A percentile compares a stretch with the other conserved stretches of the same genome.
Evolutionary conservation across 192 early-diverging fungal species (phyloP).

Genomic region (Glomus cerebriforme): DNA sequence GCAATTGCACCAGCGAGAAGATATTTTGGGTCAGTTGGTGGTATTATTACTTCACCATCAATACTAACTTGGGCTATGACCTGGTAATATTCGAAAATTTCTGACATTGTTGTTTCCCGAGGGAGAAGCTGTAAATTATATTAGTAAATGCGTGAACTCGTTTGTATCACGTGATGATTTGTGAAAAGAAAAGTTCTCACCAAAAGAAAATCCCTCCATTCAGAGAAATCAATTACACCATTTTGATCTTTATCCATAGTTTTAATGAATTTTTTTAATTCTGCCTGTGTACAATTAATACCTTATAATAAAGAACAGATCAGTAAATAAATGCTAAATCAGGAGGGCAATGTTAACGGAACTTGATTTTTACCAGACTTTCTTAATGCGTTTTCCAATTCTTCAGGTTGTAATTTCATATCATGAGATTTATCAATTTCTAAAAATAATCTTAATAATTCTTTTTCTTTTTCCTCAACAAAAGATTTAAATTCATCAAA

Average conservation of each 20-base stretch:
- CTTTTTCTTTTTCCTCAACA: constrained; percentile 66
- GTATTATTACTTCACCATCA: constrained; percentile 68
- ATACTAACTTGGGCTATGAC: constrained; percentile 62
- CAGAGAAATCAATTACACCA: constrained; percentile 66
- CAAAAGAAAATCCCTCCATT: constrained; percentile 67
- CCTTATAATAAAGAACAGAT: constrained; percentile 1
- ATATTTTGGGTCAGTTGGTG: constrained; percentile 60
- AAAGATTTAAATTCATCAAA: constrained; percentile 63
- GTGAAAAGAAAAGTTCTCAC: constrained; percentile 37
- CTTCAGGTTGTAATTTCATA: constrained; percentile 51
- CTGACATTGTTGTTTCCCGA: constrained; percentile 58
- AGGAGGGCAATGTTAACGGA: background rate
- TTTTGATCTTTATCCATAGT: constrained; percentile 64
- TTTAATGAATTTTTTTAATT: constrained; percentile 60
- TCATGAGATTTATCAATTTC: constrained; percentile 66
- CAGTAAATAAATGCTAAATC: background rate
- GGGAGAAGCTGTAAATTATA: constrained; percentile 51
- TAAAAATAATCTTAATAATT: constrained; percentile 63
- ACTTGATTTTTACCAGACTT: constrained; percentile 45
- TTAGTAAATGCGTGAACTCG: background rate
- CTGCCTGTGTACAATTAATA: constrained; percentile 59
- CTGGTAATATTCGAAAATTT: constrained; percentile 65
- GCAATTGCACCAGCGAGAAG: constrained; percentile 71
- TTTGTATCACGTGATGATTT: background rate
- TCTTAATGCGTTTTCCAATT: constrained; percentile 57